Evolutionary conservation across 179 eudicot genomes (phyloP), one percentile per base, ranked within the genome.

Genomic region (Sideroxylon spinosum): DNA sequence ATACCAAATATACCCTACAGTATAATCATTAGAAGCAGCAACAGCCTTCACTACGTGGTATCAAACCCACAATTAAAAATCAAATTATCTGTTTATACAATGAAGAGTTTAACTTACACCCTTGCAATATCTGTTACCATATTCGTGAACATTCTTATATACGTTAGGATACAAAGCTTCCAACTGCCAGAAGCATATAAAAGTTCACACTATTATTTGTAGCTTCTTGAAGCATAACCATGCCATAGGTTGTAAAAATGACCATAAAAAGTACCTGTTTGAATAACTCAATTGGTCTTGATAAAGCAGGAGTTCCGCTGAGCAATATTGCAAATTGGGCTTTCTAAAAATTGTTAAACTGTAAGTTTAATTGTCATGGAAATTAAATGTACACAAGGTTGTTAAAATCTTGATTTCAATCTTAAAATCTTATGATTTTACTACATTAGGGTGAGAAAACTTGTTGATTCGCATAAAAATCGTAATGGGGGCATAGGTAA

Each of bases 271-370:
- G 7, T 67, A 91, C 99, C 99, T 95, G 99, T 87, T 91, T 95
- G 86, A 86, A 90, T 72, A 95, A 80, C 81, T 95, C 99, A 82
- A 93, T 93, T 62, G 99, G 99, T 67, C 99, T 85, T 14, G 99
- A 95, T 62, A 95, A 85, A 81, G 99, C 99, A 71, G 99, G 99
- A 84, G 99, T 95, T 79, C 99, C 98, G 77, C 96, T 95, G 29
- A 95, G 95, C 90, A 95, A 84, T 71, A 95, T 89, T 71, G 82
- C 89, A 79, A 91, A 92, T 74, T 87, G 94, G 68, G 99, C 97
- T 90, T 93, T 95, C 99, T 93, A 85, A 80, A 37, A 81, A 80
- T 63, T 67, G 56, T 49, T 49, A 63, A 60, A 22, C 22, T 14
- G 81, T 66, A 46, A 81, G 75, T 50, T 29, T 66, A 48, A 26